Base-by-base conservation (phyloP, 345 rosid species). In the Eucalyptus pauciflora region DNA sequence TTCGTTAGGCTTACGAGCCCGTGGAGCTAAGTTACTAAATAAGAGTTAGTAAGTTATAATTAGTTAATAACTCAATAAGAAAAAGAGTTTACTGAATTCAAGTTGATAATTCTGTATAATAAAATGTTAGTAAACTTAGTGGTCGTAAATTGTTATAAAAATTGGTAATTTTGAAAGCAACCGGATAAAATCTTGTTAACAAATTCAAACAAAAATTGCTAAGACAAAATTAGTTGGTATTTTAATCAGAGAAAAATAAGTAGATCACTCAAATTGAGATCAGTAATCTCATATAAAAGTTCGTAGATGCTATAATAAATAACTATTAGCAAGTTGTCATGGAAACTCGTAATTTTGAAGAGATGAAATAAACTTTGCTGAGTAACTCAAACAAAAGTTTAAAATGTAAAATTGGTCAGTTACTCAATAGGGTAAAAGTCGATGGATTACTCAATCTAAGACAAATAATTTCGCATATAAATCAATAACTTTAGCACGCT, bases 341-440 rank as follows among this genome's bases (percentile, higher is more conserved):
- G 10, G 18, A 67, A 67, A 67, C 8, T 67, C 1, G 2, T n/a
- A 7, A 7, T 67, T 67, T 67, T 31, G 79, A n/a, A 31, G 79
- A 67, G 41, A 15, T 9, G 6, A 31, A n/a, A n/a, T 15, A 31
- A 67, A 14, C 41, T 15, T 67, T 31, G 79, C 2, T 3, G 6
- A 67, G 22, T 31, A 10, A 67, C 1, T 67, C 5, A 15, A 0
- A 15, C 22, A 67, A 67, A n/a, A 8, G 24, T 67, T n/a, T 31
- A 41, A n/a, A 1, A 15, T 0, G 2, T 0, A 29, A 62, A 62
- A 29, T 62, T 62, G 16, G 3, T 31, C 6, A 1, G 0, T 62
- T 62, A 62, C 8, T 13, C 69, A 29, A 0, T 62, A 6, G 8
- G 7, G n/a, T 12, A 29, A 62, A 62, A 27, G 16, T 62, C 33